Evolutionary conservation across 441 rosid species (phyloP).

Genomic region (Pelargonium fulgidum): DNA sequence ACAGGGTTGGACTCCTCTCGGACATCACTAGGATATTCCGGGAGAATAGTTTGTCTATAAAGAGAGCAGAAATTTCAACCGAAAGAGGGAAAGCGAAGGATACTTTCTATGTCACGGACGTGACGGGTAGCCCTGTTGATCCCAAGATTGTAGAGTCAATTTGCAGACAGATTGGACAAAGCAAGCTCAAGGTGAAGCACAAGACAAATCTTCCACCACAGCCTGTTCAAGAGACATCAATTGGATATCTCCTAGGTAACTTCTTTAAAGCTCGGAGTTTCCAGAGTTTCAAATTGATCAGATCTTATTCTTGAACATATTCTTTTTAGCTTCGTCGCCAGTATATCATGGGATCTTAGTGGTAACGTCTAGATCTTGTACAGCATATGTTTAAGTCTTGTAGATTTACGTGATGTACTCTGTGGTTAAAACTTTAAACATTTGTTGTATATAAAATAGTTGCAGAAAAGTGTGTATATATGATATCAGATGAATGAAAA

Average conservation of each 20-base stretch:
- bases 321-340: slow-evolving; percentile 1
- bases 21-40: slow-evolving; percentile 82
- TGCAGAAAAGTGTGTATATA: no score
- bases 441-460: no score
- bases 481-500: no score
- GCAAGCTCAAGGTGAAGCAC: slow-evolving; percentile 51
- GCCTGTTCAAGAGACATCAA: slow-evolving; percentile 47
- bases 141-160: slow-evolving; percentile 55
- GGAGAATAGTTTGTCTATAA: slow-evolving; percentile 70
- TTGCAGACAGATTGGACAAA: slow-evolving; percentile 51
- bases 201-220: slow-evolving; percentile 32
- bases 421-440: no score
- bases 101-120: slow-evolving; percentile 77
- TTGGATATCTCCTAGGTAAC: slow-evolving; percentile 51
- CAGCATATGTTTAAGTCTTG: neutral
- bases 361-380: neutral
- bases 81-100: slow-evolving; percentile 57
- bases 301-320: slow-evolving; percentile 39
- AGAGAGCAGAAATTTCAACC: slow-evolving; percentile 76
- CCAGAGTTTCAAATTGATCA: slow-evolving; percentile 47
- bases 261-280: slow-evolving; percentile 58
- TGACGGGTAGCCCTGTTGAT: slow-evolving; percentile 59
- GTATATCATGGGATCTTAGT: neutral
- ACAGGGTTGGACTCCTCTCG: slow-evolving; percentile 74
- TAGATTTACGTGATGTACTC: no score